Base-by-base conservation (phyloP, 73 alveolate species). In the Paramecium primaurelia region DNA sequence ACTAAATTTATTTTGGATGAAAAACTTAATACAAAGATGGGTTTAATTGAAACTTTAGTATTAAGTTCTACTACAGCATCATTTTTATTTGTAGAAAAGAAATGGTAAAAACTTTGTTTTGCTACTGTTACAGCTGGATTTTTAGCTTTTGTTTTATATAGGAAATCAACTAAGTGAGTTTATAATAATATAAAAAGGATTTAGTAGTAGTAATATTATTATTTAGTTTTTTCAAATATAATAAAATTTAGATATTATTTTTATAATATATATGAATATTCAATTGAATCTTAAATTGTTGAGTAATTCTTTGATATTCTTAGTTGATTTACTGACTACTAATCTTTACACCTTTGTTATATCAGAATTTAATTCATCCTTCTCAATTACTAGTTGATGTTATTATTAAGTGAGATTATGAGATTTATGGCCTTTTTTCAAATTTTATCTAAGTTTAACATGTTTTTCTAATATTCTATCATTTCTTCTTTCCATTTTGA, bases 91-190 rank as follows among this genome's bases (percentile, higher is more conserved):
- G 18, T 14, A 25, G 47, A 34, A 73, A 73, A 73, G 10, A 8
- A 32, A 8, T 73, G 86, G 87, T 40, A 73, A 73, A 73, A 38
- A 73, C 32, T 34, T 36, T 34, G 64, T 73, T 34, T 73, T 37
- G 87, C 36, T 37, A 73, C 64, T 30, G 59, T 73, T 2, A 73
- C 64, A 40, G 87, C 64, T 36, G 87, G 87, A 73, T 34, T 73
- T 44, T 37, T 73, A 73, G 40, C 87, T 7, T 68, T 68, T 32
- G 47, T 68, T 32, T 68, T 68, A 68, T 68, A 68, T 68, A 22
- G 28, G 84, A 68, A 68, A 68, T 34, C 40, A 20, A 22, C 47
- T 28, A 68, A 68, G 28, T 68, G 84, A 68, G 14, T 54, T 22
- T 54, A 54, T 54, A n/a, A 54, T 54, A 4, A 8, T 54, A 49